Conservation (phyloP, 2,329 filamentous ascomycete genomes). For the Xylaria arbuscula region DNA sequence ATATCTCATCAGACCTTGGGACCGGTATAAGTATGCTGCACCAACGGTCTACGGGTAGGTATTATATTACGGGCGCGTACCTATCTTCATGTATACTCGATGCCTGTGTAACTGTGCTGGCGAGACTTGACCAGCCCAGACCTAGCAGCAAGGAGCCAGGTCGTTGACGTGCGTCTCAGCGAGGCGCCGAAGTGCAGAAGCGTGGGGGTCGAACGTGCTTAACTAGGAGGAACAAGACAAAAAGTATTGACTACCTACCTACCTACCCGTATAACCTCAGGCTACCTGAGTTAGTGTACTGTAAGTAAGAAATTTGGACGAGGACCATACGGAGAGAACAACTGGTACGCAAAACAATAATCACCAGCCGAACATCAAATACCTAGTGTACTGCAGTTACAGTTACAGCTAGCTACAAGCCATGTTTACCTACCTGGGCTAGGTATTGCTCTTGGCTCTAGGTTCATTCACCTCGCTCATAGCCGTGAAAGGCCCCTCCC, state of each 20-base stretch:
- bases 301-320: neutral
- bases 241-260: neutral
- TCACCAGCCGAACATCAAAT: neutral
- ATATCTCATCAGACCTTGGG: neutral
- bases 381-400: neutral
- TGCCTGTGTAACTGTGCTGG: too few relatives aligned
- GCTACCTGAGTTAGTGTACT: neutral
- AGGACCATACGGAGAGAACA: neutral
- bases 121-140: too few relatives aligned
- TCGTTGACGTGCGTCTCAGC: slow-evolving; percentile 16
- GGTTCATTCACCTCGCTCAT: neutral
- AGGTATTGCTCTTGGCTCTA: neutral
- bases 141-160: slow-evolving; percentile 8
- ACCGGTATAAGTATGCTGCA: slow-evolving; percentile 4
- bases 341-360: slow-evolving; percentile 6
- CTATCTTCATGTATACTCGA: too few relatives aligned
- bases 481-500: neutral
- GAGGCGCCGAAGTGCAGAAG: neutral
- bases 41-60: too few relatives aligned
- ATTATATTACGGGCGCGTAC: too few relatives aligned
- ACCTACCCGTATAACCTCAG: neutral
- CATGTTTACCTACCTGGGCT: neutral
- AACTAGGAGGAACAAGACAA: neutral
- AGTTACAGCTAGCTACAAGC: neutral
- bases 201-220: neutral